Evolutionary conservation across 139 green algal species (phyloP).

Genomic region (Chlorella vulgaris): DNA sequence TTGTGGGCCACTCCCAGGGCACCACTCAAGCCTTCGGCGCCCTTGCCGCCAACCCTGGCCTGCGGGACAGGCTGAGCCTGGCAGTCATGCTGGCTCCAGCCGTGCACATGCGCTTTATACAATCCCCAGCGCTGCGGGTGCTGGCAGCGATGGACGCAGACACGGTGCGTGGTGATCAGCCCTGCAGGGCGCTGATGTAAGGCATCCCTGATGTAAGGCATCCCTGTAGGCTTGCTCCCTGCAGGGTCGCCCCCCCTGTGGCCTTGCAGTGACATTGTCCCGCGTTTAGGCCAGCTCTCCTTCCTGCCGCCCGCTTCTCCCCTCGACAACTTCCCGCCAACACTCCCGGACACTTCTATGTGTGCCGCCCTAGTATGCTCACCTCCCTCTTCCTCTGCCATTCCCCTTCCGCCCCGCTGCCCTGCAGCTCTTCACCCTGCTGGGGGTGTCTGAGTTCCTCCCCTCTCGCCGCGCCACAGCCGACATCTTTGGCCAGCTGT

Average conservation of each 20-base stretch:
- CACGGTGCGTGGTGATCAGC: conserved; percentile 15
- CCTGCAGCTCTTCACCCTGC: conserved; percentile 43
- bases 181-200: too few relatives aligned
- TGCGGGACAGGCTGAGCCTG: conserved; percentile 52
- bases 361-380: too few relatives aligned
- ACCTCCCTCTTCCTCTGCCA: neutral
- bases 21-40: conserved; percentile 67
- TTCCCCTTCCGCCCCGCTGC: neutral
- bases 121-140: conserved; percentile 29
- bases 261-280: too few relatives aligned
- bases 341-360: too few relatives aligned
- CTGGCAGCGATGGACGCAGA: conserved; percentile 50
- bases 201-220: too few relatives aligned
- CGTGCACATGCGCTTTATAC: conserved; percentile 59
- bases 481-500: conserved; percentile 45
- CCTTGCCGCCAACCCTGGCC: conserved; percentile 43
- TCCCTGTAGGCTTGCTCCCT: too few relatives aligned
- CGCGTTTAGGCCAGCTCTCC: too few relatives aligned
- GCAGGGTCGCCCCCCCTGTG: too few relatives aligned
- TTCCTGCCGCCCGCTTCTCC: too few relatives aligned
- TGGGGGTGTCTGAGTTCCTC: conserved; percentile 60
- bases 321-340: too few relatives aligned
- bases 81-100: conserved; percentile 69
- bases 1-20: conserved; percentile 60
- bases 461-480: conserved; percentile 37